A percentile compares a stretch with the other conserved stretches of the same genome.
phyloP scores from a whole-genome alignment of 176 grass and related monocot species.

The Raddia guianensis region DNA sequence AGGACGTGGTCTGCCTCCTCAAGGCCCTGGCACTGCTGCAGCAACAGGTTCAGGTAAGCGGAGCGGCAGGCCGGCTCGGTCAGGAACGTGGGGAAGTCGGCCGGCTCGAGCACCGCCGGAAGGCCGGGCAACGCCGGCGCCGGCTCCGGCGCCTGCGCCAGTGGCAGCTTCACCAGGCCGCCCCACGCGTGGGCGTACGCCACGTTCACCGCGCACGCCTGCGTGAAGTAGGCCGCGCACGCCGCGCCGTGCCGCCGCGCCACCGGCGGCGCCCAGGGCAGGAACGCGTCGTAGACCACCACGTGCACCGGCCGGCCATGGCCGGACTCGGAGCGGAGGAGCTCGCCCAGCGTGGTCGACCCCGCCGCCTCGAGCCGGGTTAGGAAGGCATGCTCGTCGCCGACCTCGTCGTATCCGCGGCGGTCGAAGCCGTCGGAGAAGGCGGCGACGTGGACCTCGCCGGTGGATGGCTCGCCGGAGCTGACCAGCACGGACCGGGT shows the following conservation, averaged over 20 bases:
- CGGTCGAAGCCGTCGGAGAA: slow-evolving; percentile 53
- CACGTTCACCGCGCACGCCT: slow-evolving; percentile 56
- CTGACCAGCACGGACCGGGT: slow-evolving; percentile 48
- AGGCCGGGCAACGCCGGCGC: slow-evolving; percentile 40
- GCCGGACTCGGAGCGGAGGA: slow-evolving; percentile 49
- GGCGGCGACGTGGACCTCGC: slow-evolving; percentile 41
- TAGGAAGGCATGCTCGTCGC: slow-evolving; percentile 38
- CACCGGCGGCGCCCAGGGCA: slow-evolving; percentile 55
- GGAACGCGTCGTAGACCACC: slow-evolving; percentile 75
- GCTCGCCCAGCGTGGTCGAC: slow-evolving; percentile 46
- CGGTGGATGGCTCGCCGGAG: slow-evolving; percentile 16
- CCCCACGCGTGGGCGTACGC: slow-evolving; percentile 54
- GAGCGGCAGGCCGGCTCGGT: neutral
- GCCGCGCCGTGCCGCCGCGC: slow-evolving; percentile 33
- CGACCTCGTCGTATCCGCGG: slow-evolving; percentile 31
- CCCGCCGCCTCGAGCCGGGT: slow-evolving; percentile 44
- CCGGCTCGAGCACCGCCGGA: slow-evolving; percentile 17
- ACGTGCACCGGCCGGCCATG: slow-evolving; percentile 49
- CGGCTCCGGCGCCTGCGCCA: neutral
- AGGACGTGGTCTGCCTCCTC: slow-evolving; percentile 59
- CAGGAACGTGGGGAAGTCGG: slow-evolving; percentile 62
- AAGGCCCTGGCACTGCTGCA: slow-evolving; percentile 54
- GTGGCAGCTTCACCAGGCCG: slow-evolving; percentile 37
- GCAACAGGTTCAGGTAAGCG: slow-evolving; percentile 38
- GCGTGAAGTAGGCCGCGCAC: slow-evolving; percentile 60